A percentile compares a stretch with the other conserved stretches of the same genome.
phyloP scores from a whole-genome alignment of 768 basidiomycete genomes.

The Lyophyllum decastes region DNA sequence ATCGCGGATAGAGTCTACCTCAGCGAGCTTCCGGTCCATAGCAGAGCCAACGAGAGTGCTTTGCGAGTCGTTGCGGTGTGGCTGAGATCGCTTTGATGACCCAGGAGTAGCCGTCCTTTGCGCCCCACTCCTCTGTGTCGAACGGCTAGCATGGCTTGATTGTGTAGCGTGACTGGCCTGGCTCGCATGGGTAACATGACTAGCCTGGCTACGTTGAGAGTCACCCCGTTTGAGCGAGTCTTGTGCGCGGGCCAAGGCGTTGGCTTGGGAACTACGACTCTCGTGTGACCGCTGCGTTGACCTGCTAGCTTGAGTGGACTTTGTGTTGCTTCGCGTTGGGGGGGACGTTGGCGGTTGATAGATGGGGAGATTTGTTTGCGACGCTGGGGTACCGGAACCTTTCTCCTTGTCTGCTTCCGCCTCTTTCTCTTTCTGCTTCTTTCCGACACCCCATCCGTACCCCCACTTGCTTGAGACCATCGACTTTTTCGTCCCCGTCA shows the following conservation, averaged over 20 bases:
- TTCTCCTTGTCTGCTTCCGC: conserved; percentile 31
- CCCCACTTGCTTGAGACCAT: conserved; percentile 53
- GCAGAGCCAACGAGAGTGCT: conserved; percentile 79
- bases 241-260: conserved; percentile 4
- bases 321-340: conserved; percentile 38
- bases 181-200: conserved; percentile 22
- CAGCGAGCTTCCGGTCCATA: conserved; percentile 67
- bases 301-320: conserved; percentile 39
- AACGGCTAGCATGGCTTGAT: conserved; percentile 26
- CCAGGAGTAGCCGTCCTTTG: conserved; percentile 15
- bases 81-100: conserved; percentile 21
- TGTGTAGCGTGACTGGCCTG: conserved; percentile 10
- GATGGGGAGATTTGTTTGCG: conserved; percentile 36
- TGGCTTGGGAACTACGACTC: neutral
- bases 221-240: conserved; percentile 22
- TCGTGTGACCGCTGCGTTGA: conserved; percentile 21
- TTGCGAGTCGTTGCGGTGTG: conserved; percentile 62
- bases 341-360: conserved; percentile 38
- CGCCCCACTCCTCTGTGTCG: conserved; percentile 22
- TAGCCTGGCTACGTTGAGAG: conserved; percentile 27
- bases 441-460: conserved; percentile 73
- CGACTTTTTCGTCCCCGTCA: conserved; percentile 60
- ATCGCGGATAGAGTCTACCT: conserved; percentile 54
- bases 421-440: conserved; percentile 48
- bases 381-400: conserved; percentile 26